These are phyloP conservation scores for Kluyveromyces dobzhanskii DNA, from an alignment of 805 yeast species.

Conservation along the genomic window DNA sequence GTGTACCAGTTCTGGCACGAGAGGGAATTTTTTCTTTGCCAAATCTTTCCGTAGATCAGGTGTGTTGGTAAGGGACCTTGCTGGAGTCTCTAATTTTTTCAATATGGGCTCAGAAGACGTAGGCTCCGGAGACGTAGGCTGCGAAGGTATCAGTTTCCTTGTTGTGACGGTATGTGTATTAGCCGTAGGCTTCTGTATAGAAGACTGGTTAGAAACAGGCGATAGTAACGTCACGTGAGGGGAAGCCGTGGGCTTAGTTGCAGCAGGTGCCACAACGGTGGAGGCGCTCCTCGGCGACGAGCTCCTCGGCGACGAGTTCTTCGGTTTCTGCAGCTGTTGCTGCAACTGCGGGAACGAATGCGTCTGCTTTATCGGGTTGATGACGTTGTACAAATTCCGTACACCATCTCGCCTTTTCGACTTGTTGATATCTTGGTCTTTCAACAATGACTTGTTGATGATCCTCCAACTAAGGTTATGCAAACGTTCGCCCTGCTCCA, in stretches of 20 bases:
- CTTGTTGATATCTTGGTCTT: constrained; percentile 19
- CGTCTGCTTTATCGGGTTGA: constrained; percentile 13
- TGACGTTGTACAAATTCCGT: constrained; percentile 24
- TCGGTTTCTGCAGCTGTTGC: not conserved
- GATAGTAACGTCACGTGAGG: not conserved
- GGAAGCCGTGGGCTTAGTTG: not conserved
- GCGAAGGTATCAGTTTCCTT: not conserved
- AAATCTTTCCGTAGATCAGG: constrained; percentile 1
- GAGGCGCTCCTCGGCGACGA: not conserved
- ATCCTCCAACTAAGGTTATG: constrained; percentile 29
- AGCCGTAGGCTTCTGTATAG: not conserved
- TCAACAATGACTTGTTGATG: constrained; percentile 23
- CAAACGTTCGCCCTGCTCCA: constrained; percentile 28
- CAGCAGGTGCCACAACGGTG: not conserved
- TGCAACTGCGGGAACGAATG: not conserved
- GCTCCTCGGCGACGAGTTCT: not conserved
- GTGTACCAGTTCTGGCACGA: not conserved
- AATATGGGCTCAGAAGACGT: not conserved
- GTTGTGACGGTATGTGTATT: not conserved
- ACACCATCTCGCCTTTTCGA: constrained; percentile 30
- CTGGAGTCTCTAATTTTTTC: not conserved
- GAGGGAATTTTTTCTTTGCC: not conserved
- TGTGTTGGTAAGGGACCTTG: not conserved
- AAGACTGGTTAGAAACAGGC: not conserved
- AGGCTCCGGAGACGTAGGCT: not conserved